Evolutionary conservation across 345 rosid species (phyloP).

Genomic region (Boechera stricta): DNA sequence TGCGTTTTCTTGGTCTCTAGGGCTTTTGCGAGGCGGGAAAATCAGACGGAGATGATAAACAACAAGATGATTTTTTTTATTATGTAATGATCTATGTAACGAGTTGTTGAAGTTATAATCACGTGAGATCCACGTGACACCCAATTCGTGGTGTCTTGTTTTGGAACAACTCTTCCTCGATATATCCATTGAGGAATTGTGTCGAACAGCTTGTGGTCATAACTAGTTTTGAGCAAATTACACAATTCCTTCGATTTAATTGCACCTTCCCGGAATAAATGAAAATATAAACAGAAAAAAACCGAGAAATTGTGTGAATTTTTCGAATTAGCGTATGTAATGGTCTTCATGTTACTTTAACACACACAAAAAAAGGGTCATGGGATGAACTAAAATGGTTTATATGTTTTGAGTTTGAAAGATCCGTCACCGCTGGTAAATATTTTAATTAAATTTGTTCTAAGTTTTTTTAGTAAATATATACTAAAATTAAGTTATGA

Average conservation of each 20-base stretch:
- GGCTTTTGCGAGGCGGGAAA: not conserved
- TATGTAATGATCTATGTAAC: not conserved
- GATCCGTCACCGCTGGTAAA: too few species aligned
- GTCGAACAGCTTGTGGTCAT: constrained; percentile 10
- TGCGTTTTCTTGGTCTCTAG: constrained; percentile 7
- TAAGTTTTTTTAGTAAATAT: too few species aligned
- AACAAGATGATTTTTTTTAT: not conserved
- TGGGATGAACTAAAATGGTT: too few species aligned
- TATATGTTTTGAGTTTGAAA: too few species aligned
- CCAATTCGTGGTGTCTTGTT: not conserved
- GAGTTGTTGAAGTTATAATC: not conserved
- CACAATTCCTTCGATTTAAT: not conserved
- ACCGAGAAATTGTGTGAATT: not conserved
- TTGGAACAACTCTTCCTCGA: not conserved
- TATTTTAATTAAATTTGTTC: too few species aligned
- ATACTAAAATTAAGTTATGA: too few species aligned
- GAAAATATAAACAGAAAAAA: not conserved
- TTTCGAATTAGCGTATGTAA: not conserved
- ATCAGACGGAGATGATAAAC: not conserved
- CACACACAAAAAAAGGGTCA: too few species aligned
- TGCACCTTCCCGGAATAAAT: not conserved
- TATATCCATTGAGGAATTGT: not conserved
- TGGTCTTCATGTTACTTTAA: too few species aligned
- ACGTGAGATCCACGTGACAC: constrained; percentile 16
- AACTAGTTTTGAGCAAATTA: not conserved